Evolutionary conservation across 2,329 filamentous ascomycete genomes (phyloP), one percentile per base, ranked within the genome.

Genomic region (Claviceps sp.): DNA sequence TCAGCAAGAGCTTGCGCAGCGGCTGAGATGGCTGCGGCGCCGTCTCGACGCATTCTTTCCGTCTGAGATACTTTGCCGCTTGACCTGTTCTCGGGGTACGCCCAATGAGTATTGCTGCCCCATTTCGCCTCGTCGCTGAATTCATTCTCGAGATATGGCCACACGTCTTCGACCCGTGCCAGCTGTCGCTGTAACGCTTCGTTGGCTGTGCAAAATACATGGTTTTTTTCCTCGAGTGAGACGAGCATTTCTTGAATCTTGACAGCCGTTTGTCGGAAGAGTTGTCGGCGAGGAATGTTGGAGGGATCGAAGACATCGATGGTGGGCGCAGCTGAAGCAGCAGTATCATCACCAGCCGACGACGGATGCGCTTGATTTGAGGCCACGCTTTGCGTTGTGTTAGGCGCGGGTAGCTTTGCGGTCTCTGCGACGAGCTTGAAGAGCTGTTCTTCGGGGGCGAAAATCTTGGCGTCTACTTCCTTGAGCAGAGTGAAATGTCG

Each of bases 381-480:
- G 39, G 62, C 59, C 50, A 30, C 30, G 10, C 30, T 30, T 30
- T 30, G 30, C 3, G 30, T 30, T 11, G 30, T 30, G 1, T 30
- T 30, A 30, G 30, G 10, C 30, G 10, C 30, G 8, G 30, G 73
- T 37, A 74, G 68, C 57, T 73, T 74, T 56, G 79, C 68, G 55
- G 86, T 81, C 50, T 76, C 76, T 55, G 83, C 76, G 60, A 95
- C 80, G 56, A 94, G 76, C 63, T 85, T 78, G 63, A 85, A 83
- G 54, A 98, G 77, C 62, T 84, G 79, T 60, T 93, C 85, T 66
- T 95, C 89, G 6, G 93, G 86, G 26, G 82, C 83, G 69, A 90
- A 93, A 57, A 95, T 87, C 71, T 98, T 98, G 56, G 91, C 91
- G 72, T 98, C 93, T 47, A 97, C 93, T 71, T 98, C 93, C 68